Percentiles rank a stretch among this genome's conserved stretches.
phyloP scores from a whole-genome alignment of 1,284 basidiomycete species.

The Polyporus tsugae region DNA sequence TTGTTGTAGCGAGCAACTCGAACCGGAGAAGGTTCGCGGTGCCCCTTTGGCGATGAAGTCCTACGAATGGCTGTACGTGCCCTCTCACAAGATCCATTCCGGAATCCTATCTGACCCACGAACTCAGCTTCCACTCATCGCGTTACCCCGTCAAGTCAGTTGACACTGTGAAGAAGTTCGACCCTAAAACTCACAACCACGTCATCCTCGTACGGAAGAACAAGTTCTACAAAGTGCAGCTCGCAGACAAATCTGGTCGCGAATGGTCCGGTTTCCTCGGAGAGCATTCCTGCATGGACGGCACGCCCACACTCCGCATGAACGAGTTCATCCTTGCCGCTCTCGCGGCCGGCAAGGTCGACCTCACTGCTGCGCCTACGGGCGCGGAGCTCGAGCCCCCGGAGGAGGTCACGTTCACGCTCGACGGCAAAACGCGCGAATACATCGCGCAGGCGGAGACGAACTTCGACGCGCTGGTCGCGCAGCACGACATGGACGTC shows the following conservation, averaged over 20 bases:
- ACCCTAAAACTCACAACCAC: slow-evolving; percentile 82
- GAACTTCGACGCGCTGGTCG: slow-evolving; percentile 83
- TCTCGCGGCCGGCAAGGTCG: slow-evolving; percentile 81
- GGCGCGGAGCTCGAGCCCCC: slow-evolving; percentile 62
- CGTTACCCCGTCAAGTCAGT: slow-evolving; percentile 87
- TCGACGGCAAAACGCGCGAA: slow-evolving; percentile 65
- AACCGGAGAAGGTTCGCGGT: slow-evolving; percentile 89
- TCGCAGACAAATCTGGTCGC: slow-evolving; percentile 66
- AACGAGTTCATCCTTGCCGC: slow-evolving; percentile 94
- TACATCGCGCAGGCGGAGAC: slow-evolving; percentile 65
- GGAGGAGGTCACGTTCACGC: slow-evolving; percentile 76
- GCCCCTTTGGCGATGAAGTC: slow-evolving; percentile 92
- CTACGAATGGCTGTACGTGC: slow-evolving; percentile 91
- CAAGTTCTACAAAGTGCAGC: slow-evolving; percentile 85
- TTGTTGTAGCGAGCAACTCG: slow-evolving; percentile 72
- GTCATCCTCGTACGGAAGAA: slow-evolving; percentile 93
- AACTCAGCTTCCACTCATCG: slow-evolving; percentile 83
- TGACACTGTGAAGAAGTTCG: slow-evolving; percentile 88
- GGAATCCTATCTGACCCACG: neutral
- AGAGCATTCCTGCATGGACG: slow-evolving; percentile 95
- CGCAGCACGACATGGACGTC: slow-evolving; percentile 84
- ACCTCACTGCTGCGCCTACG: slow-evolving; percentile 62
- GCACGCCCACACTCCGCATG: slow-evolving; percentile 93
- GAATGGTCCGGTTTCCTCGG: slow-evolving; percentile 90
- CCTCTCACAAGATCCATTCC: neutral